Evolutionary conservation across 129 eudicot species (phyloP).

Genomic region (Lactuca saligna): DNA sequence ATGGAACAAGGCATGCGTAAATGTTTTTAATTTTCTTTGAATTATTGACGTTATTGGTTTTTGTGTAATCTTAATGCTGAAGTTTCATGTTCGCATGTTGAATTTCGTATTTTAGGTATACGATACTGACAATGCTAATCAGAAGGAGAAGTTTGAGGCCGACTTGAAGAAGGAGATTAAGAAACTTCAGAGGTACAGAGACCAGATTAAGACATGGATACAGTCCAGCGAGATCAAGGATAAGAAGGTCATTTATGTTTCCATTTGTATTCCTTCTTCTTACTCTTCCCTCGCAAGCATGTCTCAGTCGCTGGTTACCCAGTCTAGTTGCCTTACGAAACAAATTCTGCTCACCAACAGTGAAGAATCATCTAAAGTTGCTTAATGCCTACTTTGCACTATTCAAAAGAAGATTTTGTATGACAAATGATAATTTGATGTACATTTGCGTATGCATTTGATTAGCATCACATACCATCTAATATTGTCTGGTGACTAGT

Average conservation of each 20-base stretch:
- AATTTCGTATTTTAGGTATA: slow-evolving; percentile 58
- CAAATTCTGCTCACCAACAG: background rate
- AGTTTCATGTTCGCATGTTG: background rate
- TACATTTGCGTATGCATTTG: slow-evolving; percentile 8
- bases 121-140: slow-evolving; percentile 94
- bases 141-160: slow-evolving; percentile 98
- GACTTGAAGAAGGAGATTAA: slow-evolving; percentile 99
- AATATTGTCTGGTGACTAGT: background rate
- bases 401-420: background rate
- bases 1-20: slow-evolving; percentile 86
- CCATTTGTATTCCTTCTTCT: background rate
- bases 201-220: slow-evolving; percentile 98
- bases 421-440: background rate
- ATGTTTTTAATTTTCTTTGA: background rate
- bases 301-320: background rate
- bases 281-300: background rate
- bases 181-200: slow-evolving; percentile 94
- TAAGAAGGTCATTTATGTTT: slow-evolving; percentile 63
- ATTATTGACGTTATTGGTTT: slow-evolving; percentile 6
- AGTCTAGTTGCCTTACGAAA: background rate
- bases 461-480: background rate
- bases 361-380: background rate
- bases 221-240: slow-evolving; percentile 99
- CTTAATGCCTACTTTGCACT: background rate
- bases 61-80: background rate